These are phyloP conservation scores for Eutypa lata DNA, from an alignment of 2,329 filamentous ascomycete genomes.

Conservation along the genomic window DNA sequence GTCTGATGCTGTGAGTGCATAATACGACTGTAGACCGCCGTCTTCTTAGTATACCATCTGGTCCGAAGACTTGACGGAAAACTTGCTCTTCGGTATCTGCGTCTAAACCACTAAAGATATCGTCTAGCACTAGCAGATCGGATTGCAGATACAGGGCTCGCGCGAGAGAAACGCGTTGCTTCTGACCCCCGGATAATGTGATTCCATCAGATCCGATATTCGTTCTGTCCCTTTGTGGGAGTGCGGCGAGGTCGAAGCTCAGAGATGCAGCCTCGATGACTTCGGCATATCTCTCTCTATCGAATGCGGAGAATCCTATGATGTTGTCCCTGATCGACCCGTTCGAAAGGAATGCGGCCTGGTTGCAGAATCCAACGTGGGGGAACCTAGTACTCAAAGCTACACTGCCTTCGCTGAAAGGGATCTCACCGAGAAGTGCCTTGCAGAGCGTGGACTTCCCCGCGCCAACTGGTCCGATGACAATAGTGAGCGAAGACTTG, in stretches of 20 bases:
- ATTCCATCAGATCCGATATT: slow-evolving; percentile 43
- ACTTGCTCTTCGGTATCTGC: slow-evolving; percentile 29
- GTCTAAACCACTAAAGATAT: slow-evolving; percentile 35
- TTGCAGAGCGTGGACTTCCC: slow-evolving; percentile 44
- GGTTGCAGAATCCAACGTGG: slow-evolving; percentile 36
- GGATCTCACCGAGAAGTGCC: slow-evolving; percentile 35
- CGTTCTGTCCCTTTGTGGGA: slow-evolving; percentile 35
- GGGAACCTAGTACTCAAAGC: slow-evolving; percentile 12
- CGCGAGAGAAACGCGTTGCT: slow-evolving; percentile 35
- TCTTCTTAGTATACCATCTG: slow-evolving; percentile 20
- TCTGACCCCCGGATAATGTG: slow-evolving; percentile 45
- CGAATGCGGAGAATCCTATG: slow-evolving; percentile 22
- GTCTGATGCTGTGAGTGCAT: slow-evolving; percentile 37
- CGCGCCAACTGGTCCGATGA: slow-evolving; percentile 41
- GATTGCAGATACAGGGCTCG: slow-evolving; percentile 29
- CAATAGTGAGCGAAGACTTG: slow-evolving; percentile 31
- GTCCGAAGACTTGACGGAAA: slow-evolving; percentile 27
- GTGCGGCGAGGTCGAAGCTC: slow-evolving; percentile 26
- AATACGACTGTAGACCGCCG: slow-evolving; percentile 27
- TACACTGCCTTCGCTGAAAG: slow-evolving; percentile 23
- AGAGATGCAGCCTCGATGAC: slow-evolving; percentile 25
- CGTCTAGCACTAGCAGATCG: slow-evolving; percentile 31
- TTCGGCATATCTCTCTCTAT: slow-evolving; percentile 22
- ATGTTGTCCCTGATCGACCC: slow-evolving; percentile 29
- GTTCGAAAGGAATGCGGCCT: slow-evolving; percentile 34